Evolutionary conservation across 805 yeast species (phyloP).

Genomic region (Candida andamanensis): DNA sequence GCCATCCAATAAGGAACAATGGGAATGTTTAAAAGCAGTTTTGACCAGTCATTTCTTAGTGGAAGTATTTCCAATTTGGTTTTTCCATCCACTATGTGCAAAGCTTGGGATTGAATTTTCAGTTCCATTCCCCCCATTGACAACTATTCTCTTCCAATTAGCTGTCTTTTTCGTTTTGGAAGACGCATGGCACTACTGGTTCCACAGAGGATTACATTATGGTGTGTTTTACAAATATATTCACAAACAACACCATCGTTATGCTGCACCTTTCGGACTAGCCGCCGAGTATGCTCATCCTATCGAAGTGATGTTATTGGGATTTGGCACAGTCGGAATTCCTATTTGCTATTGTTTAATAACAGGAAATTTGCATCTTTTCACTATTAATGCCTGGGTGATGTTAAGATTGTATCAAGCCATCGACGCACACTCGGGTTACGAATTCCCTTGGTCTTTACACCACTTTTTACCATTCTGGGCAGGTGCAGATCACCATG

Average conservation of each 20-base stretch:
- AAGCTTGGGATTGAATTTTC: constrained; percentile 43
- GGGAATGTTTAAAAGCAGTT: constrained; percentile 59
- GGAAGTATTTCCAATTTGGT: constrained; percentile 59
- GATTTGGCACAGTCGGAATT: constrained; percentile 57
- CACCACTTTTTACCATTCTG: constrained; percentile 54
- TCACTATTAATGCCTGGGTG: constrained; percentile 52
- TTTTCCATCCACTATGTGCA: constrained; percentile 53
- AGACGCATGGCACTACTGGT: constrained; percentile 60
- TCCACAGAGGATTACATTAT: constrained; percentile 51
- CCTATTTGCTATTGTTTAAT: constrained; percentile 50
- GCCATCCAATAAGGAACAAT: constrained; percentile 52
- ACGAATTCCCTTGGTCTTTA: constrained; percentile 59
- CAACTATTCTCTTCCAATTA: constrained; percentile 40
- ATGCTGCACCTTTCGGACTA: constrained; percentile 59
- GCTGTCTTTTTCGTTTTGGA: constrained; percentile 48
- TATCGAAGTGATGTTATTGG: constrained; percentile 50
- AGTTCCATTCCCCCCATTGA: constrained; percentile 49
- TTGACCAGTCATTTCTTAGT: constrained; percentile 52
- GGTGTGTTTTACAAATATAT: constrained; percentile 53
- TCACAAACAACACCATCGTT: constrained; percentile 57
- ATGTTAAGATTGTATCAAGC: constrained; percentile 51
- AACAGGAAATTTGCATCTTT: constrained; percentile 45
- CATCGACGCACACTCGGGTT: constrained; percentile 58
- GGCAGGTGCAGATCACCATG: constrained; percentile 66
- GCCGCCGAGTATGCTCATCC: constrained; percentile 63